A percentile compares a stretch with the other conserved stretches of the same genome.
Conservation (phyloP, 148 eudicot species). For the Fagopyrum homotropicum region DNA sequence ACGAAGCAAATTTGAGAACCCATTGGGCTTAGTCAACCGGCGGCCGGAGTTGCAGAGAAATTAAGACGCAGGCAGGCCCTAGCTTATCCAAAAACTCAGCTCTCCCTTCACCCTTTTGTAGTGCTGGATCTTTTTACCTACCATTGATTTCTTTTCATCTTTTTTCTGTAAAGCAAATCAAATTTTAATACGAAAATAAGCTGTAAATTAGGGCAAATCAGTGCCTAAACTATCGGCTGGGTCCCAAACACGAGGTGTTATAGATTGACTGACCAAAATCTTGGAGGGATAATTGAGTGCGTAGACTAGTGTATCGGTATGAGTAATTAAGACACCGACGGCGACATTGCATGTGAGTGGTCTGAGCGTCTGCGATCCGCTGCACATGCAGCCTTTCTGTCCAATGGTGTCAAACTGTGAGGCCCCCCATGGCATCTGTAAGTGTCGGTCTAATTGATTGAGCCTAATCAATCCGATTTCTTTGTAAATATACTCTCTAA, state of each 20-base stretch:
- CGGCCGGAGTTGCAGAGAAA: background rate
- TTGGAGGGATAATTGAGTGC: background rate
- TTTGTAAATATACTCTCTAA: too few relatives aligned
- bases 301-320: too few relatives aligned
- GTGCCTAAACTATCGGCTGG: background rate
- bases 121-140: background rate
- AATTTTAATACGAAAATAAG: background rate
- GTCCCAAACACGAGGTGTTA: background rate
- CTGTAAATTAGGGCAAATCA: background rate
- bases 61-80: background rate
- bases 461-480: too few relatives aligned
- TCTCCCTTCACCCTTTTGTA: background rate
- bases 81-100: background rate
- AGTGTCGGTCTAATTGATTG: background rate
- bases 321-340: background rate
- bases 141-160: background rate
- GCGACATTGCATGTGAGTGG: constrained; percentile 8
- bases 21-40: background rate
- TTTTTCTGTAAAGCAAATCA: background rate
- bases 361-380: background rate
- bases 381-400: background rate
- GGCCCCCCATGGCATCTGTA: background rate
- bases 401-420: background rate
- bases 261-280: background rate
- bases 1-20: background rate